These are phyloP conservation scores for Sesbania bispinosa DNA, from an alignment of 306 rosid species.

Conservation along the genomic window DNA sequence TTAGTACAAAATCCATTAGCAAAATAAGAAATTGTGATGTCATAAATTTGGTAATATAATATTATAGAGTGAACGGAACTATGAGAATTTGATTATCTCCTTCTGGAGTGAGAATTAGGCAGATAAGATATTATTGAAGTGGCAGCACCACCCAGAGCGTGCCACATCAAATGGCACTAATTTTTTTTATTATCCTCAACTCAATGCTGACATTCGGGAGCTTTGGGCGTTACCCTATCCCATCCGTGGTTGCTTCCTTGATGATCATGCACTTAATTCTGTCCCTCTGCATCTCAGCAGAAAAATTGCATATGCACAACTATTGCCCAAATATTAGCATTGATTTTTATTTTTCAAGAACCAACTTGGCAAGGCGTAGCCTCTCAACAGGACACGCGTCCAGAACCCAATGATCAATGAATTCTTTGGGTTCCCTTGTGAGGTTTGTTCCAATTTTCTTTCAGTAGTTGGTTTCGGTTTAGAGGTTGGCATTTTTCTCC, in stretches of 20 bases:
- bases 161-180: constrained; percentile 32
- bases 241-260: background rate
- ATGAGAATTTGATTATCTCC: too few species aligned
- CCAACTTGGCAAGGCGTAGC: too few species aligned
- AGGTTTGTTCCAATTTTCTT: background rate
- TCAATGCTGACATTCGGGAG: background rate
- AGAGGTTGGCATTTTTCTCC: background rate
- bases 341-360: background rate
- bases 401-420: background rate
- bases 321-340: background rate
- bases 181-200: background rate
- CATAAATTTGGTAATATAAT: too few species aligned
- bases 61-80: too few species aligned
- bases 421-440: constrained; percentile 2
- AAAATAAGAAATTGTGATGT: background rate
- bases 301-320: background rate
- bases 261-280: constrained; percentile 9
- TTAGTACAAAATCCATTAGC: too few species aligned
- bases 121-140: background rate
- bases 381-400: constrained; percentile 15
- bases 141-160: constrained; percentile 13
- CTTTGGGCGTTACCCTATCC: background rate
- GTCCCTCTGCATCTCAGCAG: constrained; percentile 14
- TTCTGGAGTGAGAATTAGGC: background rate
- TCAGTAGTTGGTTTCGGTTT: too few species aligned